Evolutionary conservation across 768 basidiomycete species (phyloP).

Genomic region (Trichaptum fuscoviolaceum): DNA sequence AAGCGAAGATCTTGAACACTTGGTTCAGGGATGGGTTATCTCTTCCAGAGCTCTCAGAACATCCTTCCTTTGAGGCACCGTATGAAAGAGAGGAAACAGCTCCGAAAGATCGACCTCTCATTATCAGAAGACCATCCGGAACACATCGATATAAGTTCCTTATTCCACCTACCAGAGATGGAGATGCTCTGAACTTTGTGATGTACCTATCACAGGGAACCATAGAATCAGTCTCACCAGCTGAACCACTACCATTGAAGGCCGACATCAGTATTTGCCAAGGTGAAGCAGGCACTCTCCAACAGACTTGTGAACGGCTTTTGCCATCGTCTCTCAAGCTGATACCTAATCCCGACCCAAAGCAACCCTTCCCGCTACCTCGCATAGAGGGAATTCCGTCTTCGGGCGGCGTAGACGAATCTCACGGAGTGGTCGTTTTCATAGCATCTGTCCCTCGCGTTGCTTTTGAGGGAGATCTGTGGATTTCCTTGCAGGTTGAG

Average conservation of each 20-base stretch:
- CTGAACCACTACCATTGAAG: slow-evolving; percentile 37
- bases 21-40: slow-evolving; percentile 68
- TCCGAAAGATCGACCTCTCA: slow-evolving; percentile 31
- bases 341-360: slow-evolving; percentile 54
- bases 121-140: slow-evolving; percentile 38
- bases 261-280: slow-evolving; percentile 46
- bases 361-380: slow-evolving; percentile 56
- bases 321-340: slow-evolving; percentile 48
- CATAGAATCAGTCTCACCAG: slow-evolving; percentile 46
- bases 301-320: slow-evolving; percentile 15
- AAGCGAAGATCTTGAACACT: slow-evolving; percentile 41
- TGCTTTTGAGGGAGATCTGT: background rate
- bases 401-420: slow-evolving; percentile 65
- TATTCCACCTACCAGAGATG: slow-evolving; percentile 19
- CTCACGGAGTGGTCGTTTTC: slow-evolving; percentile 65
- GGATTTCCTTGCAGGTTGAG: background rate
- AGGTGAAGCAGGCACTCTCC: slow-evolving; percentile 4
- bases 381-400: background rate
- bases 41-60: slow-evolving; percentile 9
- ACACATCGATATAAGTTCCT: slow-evolving; percentile 50
- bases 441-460: slow-evolving; percentile 39
- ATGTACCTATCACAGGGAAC: slow-evolving; percentile 60
- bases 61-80: background rate
- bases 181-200: slow-evolving; percentile 27
- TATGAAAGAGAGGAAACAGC: slow-evolving; percentile 30